phyloP scores from a whole-genome alignment of 495 filamentous ascomycete species.

The Gamarada debralockiae region DNA sequence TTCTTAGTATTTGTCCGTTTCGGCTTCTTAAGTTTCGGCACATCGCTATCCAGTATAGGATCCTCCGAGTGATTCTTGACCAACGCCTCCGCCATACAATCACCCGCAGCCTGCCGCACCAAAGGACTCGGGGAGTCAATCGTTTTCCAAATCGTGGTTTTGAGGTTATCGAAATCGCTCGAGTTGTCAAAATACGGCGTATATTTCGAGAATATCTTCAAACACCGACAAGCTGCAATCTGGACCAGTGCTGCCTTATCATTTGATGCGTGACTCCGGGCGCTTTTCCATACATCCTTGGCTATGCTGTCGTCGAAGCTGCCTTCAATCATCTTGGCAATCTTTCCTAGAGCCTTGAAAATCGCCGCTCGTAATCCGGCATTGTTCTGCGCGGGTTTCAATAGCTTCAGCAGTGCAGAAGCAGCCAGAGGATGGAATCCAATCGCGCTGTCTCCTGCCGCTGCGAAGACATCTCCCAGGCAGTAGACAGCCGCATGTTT shows the following conservation, averaged over 20 bases:
- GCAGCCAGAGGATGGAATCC: constrained; percentile 72
- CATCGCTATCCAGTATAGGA: constrained; percentile 43
- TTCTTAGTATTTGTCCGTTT: constrained; percentile 68
- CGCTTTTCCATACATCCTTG: constrained; percentile 91
- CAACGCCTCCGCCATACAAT: constrained; percentile 72
- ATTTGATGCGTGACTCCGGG: constrained; percentile 65
- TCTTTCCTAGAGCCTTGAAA: constrained; percentile 75
- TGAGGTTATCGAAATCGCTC: constrained; percentile 86
- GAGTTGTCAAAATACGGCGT: constrained; percentile 84
- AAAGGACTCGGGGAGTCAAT: constrained; percentile 72
- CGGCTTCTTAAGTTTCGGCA: constrained; percentile 66
- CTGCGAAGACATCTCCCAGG: constrained; percentile 81
- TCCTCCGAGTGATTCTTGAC: constrained; percentile 75
- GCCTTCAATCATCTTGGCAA: constrained; percentile 63
- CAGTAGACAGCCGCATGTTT: constrained; percentile 90
- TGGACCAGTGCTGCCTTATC: constrained; percentile 86
- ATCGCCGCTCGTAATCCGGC: constrained; percentile 79
- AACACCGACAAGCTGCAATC: constrained; percentile 71
- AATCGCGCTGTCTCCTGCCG: constrained; percentile 91
- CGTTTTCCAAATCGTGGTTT: constrained; percentile 73
- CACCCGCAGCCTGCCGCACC: constrained; percentile 83
- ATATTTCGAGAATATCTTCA: constrained; percentile 65
- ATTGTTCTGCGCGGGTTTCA: constrained; percentile 78
- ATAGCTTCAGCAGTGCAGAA: constrained; percentile 65
- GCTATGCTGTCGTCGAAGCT: constrained; percentile 83